These are phyloP conservation scores for Erodium chrysanthum DNA, from an alignment of 441 rosid genomes.

Conservation along the genomic window DNA sequence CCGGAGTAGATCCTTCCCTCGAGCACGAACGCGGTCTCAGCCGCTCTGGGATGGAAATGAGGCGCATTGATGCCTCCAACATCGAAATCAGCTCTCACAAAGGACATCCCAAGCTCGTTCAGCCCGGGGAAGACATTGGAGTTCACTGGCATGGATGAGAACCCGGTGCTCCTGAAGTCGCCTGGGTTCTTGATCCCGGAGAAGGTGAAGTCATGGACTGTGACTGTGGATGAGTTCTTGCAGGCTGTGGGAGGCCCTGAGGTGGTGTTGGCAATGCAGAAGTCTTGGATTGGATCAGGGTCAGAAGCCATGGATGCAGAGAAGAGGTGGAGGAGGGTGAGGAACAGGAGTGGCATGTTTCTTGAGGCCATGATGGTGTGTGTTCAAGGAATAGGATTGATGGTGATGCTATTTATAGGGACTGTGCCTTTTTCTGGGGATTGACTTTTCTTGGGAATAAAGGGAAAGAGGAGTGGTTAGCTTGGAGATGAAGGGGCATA, in stretches of 20 bases:
- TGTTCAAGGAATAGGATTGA: neutral
- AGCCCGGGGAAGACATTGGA: conserved; percentile 49
- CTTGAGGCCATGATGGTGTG: conserved; percentile 18
- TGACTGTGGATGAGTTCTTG: conserved; percentile 36
- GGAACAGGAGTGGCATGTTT: conserved; percentile 16
- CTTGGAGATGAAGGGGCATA: conserved; percentile 5
- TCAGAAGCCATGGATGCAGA: conserved; percentile 36
- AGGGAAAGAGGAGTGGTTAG: conserved; percentile 25
- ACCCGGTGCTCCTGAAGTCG: conserved; percentile 36
- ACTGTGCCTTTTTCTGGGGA: neutral
- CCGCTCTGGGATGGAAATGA: conserved; percentile 63
- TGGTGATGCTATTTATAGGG: conserved; percentile 13
- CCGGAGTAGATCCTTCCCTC: conserved; percentile 56
- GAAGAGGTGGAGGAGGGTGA: conserved; percentile 19
- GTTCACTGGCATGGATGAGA: conserved; percentile 38
- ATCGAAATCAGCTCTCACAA: conserved; percentile 53
- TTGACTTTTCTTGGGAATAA: conserved; percentile 17
- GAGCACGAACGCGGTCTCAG: conserved; percentile 43
- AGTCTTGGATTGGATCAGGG: conserved; percentile 55
- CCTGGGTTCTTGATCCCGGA: conserved; percentile 42
- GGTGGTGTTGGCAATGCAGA: conserved; percentile 33
- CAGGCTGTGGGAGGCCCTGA: conserved; percentile 21
- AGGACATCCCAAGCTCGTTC: conserved; percentile 46
- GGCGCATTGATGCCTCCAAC: conserved; percentile 53
- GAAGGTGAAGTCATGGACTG: conserved; percentile 45